phyloP scores from a whole-genome alignment of 768 basidiomycete genomes.

The Leccinum subgranulosum region DNA sequence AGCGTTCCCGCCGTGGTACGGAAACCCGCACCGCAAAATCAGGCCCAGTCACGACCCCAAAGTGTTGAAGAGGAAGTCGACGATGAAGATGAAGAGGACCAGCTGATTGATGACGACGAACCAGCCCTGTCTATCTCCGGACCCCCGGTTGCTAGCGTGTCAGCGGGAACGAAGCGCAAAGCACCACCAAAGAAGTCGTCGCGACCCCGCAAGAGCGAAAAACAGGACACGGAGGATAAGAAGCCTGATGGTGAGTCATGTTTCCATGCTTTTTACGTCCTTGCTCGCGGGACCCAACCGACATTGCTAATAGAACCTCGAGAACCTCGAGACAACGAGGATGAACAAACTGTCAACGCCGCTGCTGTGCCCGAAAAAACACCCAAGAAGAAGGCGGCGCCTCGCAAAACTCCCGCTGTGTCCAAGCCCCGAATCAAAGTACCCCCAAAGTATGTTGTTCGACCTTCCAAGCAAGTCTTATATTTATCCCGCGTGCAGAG shows the following conservation, averaged over 20 bases:
- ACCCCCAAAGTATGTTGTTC: constrained; percentile 28
- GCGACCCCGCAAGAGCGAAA: constrained; percentile 53
- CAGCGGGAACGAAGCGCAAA: constrained; percentile 49
- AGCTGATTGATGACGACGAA: constrained; percentile 71
- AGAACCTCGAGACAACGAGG: constrained; percentile 27
- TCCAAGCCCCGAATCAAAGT: constrained; percentile 34
- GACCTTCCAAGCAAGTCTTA: not conserved
- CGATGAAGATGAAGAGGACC: constrained; percentile 73
- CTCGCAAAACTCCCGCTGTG: constrained; percentile 41
- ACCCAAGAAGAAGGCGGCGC: constrained; percentile 47
- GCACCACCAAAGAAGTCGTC: constrained; percentile 44
- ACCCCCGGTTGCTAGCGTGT: constrained; percentile 20
- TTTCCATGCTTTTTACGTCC: constrained; percentile 26
- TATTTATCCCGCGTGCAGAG: constrained; percentile 26
- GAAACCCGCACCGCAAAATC: constrained; percentile 20
- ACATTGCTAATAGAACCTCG: constrained; percentile 24
- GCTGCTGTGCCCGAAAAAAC: constrained; percentile 32
- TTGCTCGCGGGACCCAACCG: not conserved
- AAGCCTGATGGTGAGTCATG: constrained; percentile 41
- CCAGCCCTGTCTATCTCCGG: constrained; percentile 27
- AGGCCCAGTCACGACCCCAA: constrained; percentile 16
- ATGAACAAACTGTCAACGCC: constrained; percentile 15
- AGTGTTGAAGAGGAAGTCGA: constrained; percentile 53
- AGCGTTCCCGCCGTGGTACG: constrained; percentile 18
- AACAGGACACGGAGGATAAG: constrained; percentile 44